A percentile compares a stretch with the other conserved stretches of the same genome.
phyloP scores from a whole-genome alignment of 805 yeast species.

The Cyberlindnera xishuangbannaensis region DNA sequence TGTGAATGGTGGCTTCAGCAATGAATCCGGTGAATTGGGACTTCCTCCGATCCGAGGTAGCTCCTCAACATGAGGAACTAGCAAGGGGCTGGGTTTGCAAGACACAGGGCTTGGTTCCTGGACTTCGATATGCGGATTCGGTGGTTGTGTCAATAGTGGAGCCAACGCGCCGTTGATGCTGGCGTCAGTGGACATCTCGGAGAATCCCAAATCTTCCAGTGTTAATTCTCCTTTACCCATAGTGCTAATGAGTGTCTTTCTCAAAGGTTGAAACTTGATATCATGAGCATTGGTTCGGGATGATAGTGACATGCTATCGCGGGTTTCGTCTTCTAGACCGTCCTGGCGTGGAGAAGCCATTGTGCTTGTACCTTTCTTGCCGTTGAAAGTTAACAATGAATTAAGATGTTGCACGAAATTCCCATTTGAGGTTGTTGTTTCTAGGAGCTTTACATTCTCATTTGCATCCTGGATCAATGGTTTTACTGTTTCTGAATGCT shows the following conservation, averaged over 20 bases:
- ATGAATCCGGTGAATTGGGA: neutral
- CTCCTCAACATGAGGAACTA: neutral
- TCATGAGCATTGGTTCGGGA: slow-evolving; percentile 18
- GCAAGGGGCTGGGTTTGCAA: neutral
- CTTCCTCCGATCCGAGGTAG: too few relatives aligned
- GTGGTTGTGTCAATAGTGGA: neutral
- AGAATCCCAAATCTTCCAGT: slow-evolving; percentile 28
- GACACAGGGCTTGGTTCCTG: slow-evolving; percentile 1
- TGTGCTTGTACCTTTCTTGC: slow-evolving; percentile 3
- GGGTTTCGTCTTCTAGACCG: slow-evolving; percentile 6
- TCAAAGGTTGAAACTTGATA: slow-evolving; percentile 37
- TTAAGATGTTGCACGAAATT: slow-evolving; percentile 34
- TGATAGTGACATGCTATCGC: slow-evolving; percentile 3
- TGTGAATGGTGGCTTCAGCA: neutral
- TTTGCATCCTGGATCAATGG: neutral
- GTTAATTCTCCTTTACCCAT: slow-evolving; percentile 51
- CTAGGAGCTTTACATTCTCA: neutral
- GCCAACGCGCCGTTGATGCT: slow-evolving; percentile 2
- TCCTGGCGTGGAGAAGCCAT: neutral
- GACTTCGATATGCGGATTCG: slow-evolving; percentile 1
- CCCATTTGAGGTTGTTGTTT: slow-evolving; percentile 2
- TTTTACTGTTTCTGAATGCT: neutral
- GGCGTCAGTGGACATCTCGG: slow-evolving; percentile 1
- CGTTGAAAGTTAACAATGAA: slow-evolving; percentile 23
- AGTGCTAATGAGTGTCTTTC: slow-evolving; percentile 44